Evolutionary conservation across 1,284 basidiomycete species (phyloP).

Genomic region (Neolentinus lepideus): DNA sequence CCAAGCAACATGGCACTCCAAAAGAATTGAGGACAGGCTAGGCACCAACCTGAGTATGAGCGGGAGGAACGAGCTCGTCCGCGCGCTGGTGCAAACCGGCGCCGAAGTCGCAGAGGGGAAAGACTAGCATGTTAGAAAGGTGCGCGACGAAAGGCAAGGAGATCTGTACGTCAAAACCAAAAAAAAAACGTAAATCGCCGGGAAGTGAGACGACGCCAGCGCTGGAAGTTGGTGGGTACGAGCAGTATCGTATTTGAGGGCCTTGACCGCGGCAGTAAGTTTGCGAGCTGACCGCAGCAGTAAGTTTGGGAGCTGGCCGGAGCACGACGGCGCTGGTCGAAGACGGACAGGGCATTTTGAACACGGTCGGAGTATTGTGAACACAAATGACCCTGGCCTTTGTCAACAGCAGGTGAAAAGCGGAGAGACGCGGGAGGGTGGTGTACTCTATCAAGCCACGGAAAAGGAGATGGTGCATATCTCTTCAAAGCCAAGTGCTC

Average conservation of each 20-base stretch:
- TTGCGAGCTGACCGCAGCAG: conserved; percentile 31
- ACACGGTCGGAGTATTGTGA: too few relatives aligned
- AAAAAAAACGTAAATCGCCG: conserved; percentile 22
- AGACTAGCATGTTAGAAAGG: conserved; percentile 2
- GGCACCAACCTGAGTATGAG: conserved; percentile 7
- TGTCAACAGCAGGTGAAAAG: too few relatives aligned
- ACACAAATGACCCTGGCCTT: too few relatives aligned
- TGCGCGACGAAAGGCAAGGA: conserved; percentile 16
- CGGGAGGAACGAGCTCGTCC: conserved; percentile 7
- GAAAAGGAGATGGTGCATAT: too few relatives aligned
- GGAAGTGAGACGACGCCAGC: conserved; percentile 33
- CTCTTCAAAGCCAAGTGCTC: too few relatives aligned
- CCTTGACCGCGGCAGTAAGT: conserved; percentile 30
- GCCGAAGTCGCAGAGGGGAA: conserved; percentile 17
- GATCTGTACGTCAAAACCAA: background rate
- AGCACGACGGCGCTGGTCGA: too few relatives aligned
- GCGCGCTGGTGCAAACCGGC: conserved; percentile 11
- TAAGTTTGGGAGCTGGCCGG: conserved; percentile 31
- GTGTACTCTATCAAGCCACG: too few relatives aligned
- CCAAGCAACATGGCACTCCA: too few relatives aligned
- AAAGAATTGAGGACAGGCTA: conserved; percentile 8
- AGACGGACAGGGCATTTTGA: conserved; percentile 14
- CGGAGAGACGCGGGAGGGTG: too few relatives aligned
- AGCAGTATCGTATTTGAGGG: conserved; percentile 35
- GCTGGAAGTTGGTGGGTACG: conserved; percentile 33